Percentiles rank a stretch among this genome's conserved stretches.
phyloP scores from a whole-genome alignment of 768 basidiomycete species.

The Boletus coccyginus region DNA sequence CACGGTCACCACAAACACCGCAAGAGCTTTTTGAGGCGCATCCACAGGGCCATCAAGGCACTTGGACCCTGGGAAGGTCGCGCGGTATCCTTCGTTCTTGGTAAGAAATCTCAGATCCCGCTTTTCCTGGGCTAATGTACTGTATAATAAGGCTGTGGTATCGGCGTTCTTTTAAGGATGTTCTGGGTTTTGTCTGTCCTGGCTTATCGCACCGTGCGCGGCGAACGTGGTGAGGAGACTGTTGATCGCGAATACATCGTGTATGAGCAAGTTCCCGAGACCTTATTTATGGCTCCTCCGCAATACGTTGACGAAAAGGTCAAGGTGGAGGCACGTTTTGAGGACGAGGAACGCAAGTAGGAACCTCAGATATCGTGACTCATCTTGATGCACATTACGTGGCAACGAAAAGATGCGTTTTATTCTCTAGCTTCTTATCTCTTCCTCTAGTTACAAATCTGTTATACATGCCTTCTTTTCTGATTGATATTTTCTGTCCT shows the following conservation, averaged over 20 bases:
- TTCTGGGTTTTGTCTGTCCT: constrained; percentile 70
- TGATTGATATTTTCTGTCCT: constrained; percentile 2
- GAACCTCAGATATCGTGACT: not conserved
- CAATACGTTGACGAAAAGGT: constrained; percentile 59
- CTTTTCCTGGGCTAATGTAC: not conserved
- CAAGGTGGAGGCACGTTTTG: constrained; percentile 10
- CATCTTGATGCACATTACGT: not conserved
- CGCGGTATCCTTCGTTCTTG: constrained; percentile 79
- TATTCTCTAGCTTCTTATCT: not conserved
- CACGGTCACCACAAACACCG: constrained; percentile 25
- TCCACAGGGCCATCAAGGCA: constrained; percentile 62
- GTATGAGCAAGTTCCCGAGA: constrained; percentile 48
- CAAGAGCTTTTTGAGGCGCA: constrained; percentile 53
- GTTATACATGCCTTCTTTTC: not conserved
- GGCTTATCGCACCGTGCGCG: constrained; percentile 52
- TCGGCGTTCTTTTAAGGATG: constrained; percentile 81
- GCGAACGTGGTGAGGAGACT: constrained; percentile 41
- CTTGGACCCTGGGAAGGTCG: constrained; percentile 84
- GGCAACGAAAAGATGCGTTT: not conserved
- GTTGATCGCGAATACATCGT: constrained; percentile 40
- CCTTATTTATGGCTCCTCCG: constrained; percentile 51
- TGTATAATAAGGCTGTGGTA: constrained; percentile 61
- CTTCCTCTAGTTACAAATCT: constrained; percentile 6
- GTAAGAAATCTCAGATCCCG: constrained; percentile 35
- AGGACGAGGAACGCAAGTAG: constrained; percentile 20